Percentiles rank a stretch among this genome's conserved stretches.
Evolutionary conservation across 148 eudicot genomes (phyloP).

Genomic region (Rhododendron griersonianum): DNA sequence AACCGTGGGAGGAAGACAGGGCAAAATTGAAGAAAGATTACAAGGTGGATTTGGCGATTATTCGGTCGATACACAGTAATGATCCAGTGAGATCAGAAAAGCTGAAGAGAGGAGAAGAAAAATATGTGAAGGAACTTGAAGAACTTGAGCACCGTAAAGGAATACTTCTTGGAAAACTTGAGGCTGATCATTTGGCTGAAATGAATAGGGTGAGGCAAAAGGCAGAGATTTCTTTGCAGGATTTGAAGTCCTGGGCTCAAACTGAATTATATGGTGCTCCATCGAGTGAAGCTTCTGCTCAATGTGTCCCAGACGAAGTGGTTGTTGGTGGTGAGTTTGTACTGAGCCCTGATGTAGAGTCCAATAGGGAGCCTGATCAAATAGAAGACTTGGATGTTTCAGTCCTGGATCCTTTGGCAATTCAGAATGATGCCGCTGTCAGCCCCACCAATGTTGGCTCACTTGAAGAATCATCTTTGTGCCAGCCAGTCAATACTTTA

Average conservation of each 20-base stretch:
- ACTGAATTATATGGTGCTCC: conserved; percentile 5
- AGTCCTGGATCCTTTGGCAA: conserved; percentile 6
- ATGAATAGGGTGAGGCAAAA: conserved; percentile 30
- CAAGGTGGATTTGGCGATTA: conserved; percentile 31
- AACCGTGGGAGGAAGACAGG: conserved; percentile 33
- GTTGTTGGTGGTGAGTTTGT: not conserved
- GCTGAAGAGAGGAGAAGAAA: conserved; percentile 33
- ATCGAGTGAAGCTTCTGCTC: not conserved
- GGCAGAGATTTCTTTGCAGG: conserved; percentile 29
- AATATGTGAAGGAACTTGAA: conserved; percentile 34
- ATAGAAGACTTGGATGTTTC: not conserved
- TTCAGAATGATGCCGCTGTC: conserved; percentile 1
- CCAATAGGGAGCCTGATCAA: conserved; percentile 4
- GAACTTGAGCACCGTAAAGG: conserved; percentile 34
- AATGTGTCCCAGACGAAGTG: conserved; percentile 6
- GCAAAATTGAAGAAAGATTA: conserved; percentile 31
- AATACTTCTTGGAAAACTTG: conserved; percentile 26
- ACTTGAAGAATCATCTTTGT: not conserved
- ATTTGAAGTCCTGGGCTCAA: conserved; percentile 21
- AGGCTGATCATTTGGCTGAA: conserved; percentile 44
- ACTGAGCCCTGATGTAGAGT: conserved; percentile 6
- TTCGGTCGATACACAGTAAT: conserved; percentile 32
- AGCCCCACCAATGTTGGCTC: conserved; percentile 4
- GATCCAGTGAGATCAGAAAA: conserved; percentile 28
- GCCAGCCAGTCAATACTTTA: conserved; percentile 3